Percentiles rank a stretch among this genome's conserved stretches.
Conservation (phyloP, 129 eudicot species). For the Centella asiatica region DNA sequence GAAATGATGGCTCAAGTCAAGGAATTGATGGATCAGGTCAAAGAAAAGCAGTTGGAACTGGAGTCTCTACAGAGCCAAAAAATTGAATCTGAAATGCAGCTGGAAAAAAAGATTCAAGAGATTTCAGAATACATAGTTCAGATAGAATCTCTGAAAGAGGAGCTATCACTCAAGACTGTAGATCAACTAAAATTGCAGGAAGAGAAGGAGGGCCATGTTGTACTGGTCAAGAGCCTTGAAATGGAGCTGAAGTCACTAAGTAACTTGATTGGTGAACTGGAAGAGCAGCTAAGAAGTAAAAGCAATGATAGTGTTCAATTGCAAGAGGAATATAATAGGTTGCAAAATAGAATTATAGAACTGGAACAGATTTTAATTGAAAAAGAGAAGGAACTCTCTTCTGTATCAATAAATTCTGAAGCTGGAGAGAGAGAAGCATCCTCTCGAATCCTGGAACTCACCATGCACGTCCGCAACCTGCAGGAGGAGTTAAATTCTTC, state of each 20-base stretch:
- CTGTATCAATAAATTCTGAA: conserved; percentile 15
- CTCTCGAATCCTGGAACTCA: conserved; percentile 23
- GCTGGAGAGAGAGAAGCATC: conserved; percentile 37
- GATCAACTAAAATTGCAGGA: conserved; percentile 35
- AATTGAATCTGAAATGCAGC: conserved; percentile 34
- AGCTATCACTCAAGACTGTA: conserved; percentile 40
- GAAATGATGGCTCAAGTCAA: conserved; percentile 20
- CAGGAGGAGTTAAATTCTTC: conserved; percentile 33
- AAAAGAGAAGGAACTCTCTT: conserved; percentile 29
- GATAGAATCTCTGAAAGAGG: conserved; percentile 53
- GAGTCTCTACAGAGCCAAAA: conserved; percentile 37
- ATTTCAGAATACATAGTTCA: conserved; percentile 32
- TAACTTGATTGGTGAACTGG: conserved; percentile 29
- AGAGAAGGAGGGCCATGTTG: conserved; percentile 40
- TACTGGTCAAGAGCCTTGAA: conserved; percentile 32
- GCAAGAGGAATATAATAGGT: conserved; percentile 24
- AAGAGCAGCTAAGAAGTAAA: conserved; percentile 26
- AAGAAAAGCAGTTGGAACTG: conserved; percentile 44
- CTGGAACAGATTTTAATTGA: conserved; percentile 28
- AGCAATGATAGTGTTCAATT: conserved; percentile 25
- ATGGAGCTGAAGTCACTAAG: conserved; percentile 23
- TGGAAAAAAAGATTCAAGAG: conserved; percentile 40
- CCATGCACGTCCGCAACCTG: conserved; percentile 22
- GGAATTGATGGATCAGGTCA: conserved; percentile 29
- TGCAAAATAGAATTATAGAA: conserved; percentile 31